Conservation (phyloP, 2,329 filamentous ascomycete species). For the Rasamsonia emersonii region DNA sequence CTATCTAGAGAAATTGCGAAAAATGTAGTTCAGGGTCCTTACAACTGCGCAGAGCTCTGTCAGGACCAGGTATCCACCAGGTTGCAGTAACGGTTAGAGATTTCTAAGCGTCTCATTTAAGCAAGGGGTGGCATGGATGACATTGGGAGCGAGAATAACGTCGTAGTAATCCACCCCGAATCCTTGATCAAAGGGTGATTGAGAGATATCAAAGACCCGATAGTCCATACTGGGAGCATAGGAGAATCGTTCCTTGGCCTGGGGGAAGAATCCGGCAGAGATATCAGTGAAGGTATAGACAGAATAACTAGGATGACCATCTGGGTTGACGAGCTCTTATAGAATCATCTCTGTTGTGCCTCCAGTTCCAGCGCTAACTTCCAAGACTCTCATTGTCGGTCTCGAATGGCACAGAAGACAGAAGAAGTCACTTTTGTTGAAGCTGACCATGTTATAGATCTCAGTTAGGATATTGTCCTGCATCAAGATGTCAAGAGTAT, state of each 20-base stretch:
- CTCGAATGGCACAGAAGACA: neutral
- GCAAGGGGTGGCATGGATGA: no score
- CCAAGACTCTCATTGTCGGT: neutral
- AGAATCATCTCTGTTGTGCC: neutral
- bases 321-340: neutral
- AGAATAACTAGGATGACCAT: neutral
- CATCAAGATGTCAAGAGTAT: neutral
- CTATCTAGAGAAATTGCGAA: no score
- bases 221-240: neutral
- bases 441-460: neutral
- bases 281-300: neutral
- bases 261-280: neutral
- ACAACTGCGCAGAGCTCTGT: no score
- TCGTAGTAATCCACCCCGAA: neutral
- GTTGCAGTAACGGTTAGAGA: no score
- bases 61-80: no score
- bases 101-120: no score
- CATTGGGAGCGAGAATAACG: neutral
- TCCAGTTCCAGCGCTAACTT: constrained; percentile 1
- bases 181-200: neutral
- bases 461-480: neutral
- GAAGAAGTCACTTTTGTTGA: neutral
- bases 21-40: no score
- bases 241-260: neutral
- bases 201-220: neutral